Percentiles rank a stretch among this genome's conserved stretches.
Conservation (phyloP, 2,329 filamentous ascomycete genomes). For the Curvularia eragrostidis region DNA sequence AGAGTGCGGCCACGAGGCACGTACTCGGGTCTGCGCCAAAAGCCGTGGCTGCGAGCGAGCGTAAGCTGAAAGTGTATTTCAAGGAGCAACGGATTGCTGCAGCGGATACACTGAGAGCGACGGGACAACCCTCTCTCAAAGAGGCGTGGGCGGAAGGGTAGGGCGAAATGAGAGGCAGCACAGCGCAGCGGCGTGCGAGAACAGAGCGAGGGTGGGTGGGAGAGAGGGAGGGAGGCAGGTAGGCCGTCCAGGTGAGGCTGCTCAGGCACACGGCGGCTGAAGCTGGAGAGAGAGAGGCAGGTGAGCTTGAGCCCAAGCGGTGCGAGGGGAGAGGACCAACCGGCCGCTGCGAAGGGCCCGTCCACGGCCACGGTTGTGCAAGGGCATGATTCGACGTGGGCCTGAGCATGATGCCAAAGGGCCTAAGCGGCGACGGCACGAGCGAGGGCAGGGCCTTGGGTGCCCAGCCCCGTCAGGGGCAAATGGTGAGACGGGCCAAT, state of each 20-base stretch:
- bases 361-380: constrained; percentile 30
- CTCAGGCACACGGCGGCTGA: constrained; percentile 38
- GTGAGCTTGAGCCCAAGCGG: constrained; percentile 21
- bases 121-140: constrained; percentile 46
- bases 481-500: constrained; percentile 30
- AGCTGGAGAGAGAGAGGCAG: constrained; percentile 38
- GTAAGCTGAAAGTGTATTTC: constrained; percentile 17
- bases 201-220: constrained; percentile 17
- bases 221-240: not conserved
- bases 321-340: constrained; percentile 32
- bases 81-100: constrained; percentile 19
- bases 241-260: constrained; percentile 36
- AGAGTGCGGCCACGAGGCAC: constrained; percentile 21
- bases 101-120: constrained; percentile 30
- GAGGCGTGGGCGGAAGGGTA: constrained; percentile 32
- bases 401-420: constrained; percentile 26
- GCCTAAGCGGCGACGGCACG: constrained; percentile 32
- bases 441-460: constrained; percentile 26
- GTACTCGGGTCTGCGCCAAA: constrained; percentile 33
- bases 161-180: constrained; percentile 45
- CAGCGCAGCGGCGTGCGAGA: constrained; percentile 45
- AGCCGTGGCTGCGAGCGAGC: constrained; percentile 21
- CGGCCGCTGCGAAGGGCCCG: constrained; percentile 30
- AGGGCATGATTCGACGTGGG: constrained; percentile 29
- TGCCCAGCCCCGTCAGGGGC: constrained; percentile 31